phyloP scores from a whole-genome alignment of 139 green algal species.

The Chlamydomonas incerta region DNA sequence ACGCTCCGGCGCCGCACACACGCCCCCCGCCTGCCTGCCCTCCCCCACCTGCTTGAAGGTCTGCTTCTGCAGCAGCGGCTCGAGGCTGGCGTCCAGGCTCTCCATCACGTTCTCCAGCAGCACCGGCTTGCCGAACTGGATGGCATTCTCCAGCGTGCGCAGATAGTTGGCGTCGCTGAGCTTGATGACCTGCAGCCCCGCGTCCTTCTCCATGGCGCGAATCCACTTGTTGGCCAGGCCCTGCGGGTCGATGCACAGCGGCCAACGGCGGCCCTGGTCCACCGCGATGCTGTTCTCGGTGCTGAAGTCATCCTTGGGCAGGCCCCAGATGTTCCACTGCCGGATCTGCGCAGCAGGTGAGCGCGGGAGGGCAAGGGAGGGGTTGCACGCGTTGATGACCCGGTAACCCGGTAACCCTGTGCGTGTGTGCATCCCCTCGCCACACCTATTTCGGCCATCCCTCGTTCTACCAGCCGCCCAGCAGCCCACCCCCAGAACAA shows the following conservation, averaged over 20 bases:
- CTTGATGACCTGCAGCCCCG: constrained; percentile 78
- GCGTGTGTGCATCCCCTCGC: no score
- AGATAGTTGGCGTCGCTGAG: constrained; percentile 83
- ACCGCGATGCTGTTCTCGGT: constrained; percentile 89
- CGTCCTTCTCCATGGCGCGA: constrained; percentile 81
- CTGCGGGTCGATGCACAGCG: constrained; percentile 89
- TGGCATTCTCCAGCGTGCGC: constrained; percentile 85
- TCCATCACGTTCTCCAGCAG: constrained; percentile 89
- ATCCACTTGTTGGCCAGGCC: constrained; percentile 91
- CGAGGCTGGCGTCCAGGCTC: constrained; percentile 81
- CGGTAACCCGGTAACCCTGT: no score
- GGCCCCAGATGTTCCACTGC: constrained; percentile 86
- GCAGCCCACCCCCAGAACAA: neutral
- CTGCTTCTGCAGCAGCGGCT: constrained; percentile 81
- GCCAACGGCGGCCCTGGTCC: constrained; percentile 79
- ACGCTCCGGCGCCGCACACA: no score
- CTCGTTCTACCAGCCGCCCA: neutral
- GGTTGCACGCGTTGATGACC: no score
- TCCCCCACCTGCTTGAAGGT: constrained; percentile 79
- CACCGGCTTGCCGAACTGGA: constrained; percentile 84
- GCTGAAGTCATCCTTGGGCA: constrained; percentile 87
- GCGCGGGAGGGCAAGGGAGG: neutral
- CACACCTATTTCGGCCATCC: no score
- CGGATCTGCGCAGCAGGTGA: constrained; percentile 55
- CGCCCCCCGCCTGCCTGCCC: neutral